Conservation (phyloP, 306 rosid genomes). For the Dryas octopetala region DNA sequence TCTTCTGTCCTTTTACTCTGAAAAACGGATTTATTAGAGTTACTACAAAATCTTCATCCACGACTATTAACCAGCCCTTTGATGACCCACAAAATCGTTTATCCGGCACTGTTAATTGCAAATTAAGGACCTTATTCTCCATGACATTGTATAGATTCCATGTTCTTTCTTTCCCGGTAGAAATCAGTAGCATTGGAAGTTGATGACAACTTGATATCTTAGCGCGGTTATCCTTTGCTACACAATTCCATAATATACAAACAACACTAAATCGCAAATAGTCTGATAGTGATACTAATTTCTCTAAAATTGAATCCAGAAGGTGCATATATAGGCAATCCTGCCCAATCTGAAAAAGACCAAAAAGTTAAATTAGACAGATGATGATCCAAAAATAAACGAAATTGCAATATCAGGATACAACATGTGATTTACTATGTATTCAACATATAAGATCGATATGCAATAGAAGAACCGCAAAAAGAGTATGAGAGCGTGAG, state of each 20-base stretch:
- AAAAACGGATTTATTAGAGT: not conserved
- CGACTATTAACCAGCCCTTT: slow-evolving; percentile 1
- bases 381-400: too few relatives aligned
- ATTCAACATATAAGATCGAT: too few relatives aligned
- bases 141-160: not conserved
- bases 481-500: too few relatives aligned
- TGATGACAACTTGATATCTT: not conserved
- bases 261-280: not conserved
- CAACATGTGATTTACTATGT: too few relatives aligned
- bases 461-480: too few relatives aligned
- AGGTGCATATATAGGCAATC: not conserved
- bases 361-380: too few relatives aligned
- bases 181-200: slow-evolving; percentile 2
- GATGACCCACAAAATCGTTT: slow-evolving; percentile 10
- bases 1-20: not conserved
- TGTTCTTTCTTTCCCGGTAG: not conserved
- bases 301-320: not conserved
- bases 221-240: not conserved
- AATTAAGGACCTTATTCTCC: not conserved
- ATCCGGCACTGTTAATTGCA: not conserved
- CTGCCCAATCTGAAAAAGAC: slow-evolving; percentile 12
- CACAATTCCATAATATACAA: not conserved
- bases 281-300: not conserved
- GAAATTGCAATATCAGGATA: too few relatives aligned
- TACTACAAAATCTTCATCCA: not conserved